Conservation (phyloP, 306 rosid species). For the Lathyrus oleraceus region DNA sequence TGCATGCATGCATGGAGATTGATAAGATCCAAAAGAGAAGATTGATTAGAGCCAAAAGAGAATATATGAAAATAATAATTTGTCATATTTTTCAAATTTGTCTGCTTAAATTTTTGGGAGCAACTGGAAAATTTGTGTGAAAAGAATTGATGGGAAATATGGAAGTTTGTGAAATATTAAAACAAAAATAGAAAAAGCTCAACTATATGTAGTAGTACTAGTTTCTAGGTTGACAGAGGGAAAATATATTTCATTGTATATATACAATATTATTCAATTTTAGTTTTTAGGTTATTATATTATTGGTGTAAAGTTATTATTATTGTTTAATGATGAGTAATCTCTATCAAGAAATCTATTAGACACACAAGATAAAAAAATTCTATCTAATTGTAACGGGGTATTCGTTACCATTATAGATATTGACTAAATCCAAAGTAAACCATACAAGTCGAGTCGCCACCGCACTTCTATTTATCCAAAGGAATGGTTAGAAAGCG, state of each 20-base stretch:
- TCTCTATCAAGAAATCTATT: no score
- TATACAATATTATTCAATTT: no score
- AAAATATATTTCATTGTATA: not conserved
- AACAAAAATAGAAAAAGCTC: not conserved
- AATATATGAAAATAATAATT: not conserved
- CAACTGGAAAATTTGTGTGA: not conserved
- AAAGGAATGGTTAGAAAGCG: no score
- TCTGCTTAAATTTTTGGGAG: conserved; percentile 17
- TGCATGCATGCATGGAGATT: not conserved
- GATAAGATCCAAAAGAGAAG: not conserved
- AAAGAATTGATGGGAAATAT: not conserved
- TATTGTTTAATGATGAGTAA: no score
- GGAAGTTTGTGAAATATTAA: not conserved
- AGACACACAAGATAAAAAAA: no score
- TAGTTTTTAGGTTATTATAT: no score
- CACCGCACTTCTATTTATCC: no score
- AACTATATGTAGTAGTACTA: not conserved
- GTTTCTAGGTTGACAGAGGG: not conserved
- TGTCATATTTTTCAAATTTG: not conserved
- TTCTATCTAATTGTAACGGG: no score
- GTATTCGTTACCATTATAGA: no score
- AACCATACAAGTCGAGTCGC: no score
- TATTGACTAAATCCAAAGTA: no score
- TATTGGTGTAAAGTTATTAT: no score
- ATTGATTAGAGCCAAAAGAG: not conserved